These are phyloP conservation scores for Dendrobium huoshanense DNA, from an alignment of 106 monocot species.

Conservation along the genomic window DNA sequence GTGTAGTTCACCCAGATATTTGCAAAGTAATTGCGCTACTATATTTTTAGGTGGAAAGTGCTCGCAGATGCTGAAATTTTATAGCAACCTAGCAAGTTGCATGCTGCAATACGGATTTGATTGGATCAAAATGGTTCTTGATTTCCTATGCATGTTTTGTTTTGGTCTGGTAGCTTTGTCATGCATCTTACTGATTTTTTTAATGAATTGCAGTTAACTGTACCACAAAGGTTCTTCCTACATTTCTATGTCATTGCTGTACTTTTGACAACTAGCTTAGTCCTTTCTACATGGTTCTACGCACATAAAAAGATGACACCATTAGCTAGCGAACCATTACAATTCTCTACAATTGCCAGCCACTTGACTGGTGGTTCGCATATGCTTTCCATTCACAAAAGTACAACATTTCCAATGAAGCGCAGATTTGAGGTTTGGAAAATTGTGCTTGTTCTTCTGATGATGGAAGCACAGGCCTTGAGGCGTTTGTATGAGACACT, in stretches of 20 bases:
- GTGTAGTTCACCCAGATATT: background rate
- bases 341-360: slow-evolving; percentile 29
- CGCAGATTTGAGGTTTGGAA: slow-evolving; percentile 36
- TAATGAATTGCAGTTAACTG: slow-evolving; percentile 42
- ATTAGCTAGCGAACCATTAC: slow-evolving; percentile 19
- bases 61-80: background rate
- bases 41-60: background rate
- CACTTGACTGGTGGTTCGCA: slow-evolving; percentile 39
- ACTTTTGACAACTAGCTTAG: slow-evolving; percentile 29
- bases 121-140: background rate
- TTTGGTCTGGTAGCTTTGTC: background rate
- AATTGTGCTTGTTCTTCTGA: slow-evolving; percentile 52
- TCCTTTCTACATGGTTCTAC: slow-evolving; percentile 46
- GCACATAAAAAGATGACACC: slow-evolving; percentile 41
- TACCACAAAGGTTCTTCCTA: slow-evolving; percentile 59
- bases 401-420: slow-evolving; percentile 2
- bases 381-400: slow-evolving; percentile 24
- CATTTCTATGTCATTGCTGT: slow-evolving; percentile 56
- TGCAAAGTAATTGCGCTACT: background rate
- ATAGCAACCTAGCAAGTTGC: background rate
- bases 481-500: slow-evolving; percentile 69
- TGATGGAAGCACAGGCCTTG: slow-evolving; percentile 71
- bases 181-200: background rate
- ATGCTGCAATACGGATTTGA: background rate
- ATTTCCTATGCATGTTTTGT: background rate